These are phyloP conservation scores for Hyphodiscus sp. DNA, from an alignment of 2,329 filamentous ascomycete genomes.

Conservation along the genomic window DNA sequence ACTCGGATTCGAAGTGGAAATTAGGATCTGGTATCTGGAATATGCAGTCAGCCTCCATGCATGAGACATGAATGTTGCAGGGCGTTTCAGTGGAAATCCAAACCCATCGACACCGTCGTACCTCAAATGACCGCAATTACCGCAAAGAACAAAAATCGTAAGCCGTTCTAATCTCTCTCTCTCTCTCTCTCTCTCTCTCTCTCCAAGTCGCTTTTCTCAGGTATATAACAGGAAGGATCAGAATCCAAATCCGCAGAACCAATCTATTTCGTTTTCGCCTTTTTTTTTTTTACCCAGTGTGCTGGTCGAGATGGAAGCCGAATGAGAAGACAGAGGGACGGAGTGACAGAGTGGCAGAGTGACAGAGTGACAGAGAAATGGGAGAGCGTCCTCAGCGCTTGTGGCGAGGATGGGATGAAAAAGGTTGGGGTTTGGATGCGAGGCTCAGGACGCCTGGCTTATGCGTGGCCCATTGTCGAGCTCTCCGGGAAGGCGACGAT, in stretches of 20 bases:
- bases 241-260: slow-evolving; percentile 11
- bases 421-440: slow-evolving; percentile 8
- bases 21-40: slow-evolving; percentile 17
- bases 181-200: slow-evolving; percentile 4
- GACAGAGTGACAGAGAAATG: neutral
- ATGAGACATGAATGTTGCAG: slow-evolving; percentile 1
- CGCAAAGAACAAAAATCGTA: slow-evolving; percentile 13
- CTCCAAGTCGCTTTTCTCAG: slow-evolving; percentile 9
- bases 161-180: slow-evolving; percentile 13
- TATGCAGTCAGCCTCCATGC: slow-evolving; percentile 14
- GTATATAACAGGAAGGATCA: slow-evolving; percentile 7
- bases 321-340: neutral
- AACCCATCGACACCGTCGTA: slow-evolving; percentile 4
- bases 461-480: slow-evolving; percentile 29
- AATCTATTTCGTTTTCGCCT: slow-evolving; percentile 17
- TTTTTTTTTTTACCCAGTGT: slow-evolving; percentile 11
- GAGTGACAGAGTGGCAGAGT: neutral
- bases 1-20: slow-evolving; percentile 8
- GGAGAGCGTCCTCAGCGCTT: neutral
- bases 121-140: slow-evolving; percentile 20
- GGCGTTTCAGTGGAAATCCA: slow-evolving; percentile 1
- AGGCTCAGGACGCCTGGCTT: slow-evolving; percentile 27
- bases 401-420: slow-evolving; percentile 3
- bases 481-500: neutral
- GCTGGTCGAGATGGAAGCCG: neutral